Evolutionary conservation across 2,329 filamentous ascomycete species (phyloP).

Genomic region (Cladosporium sp.): DNA sequence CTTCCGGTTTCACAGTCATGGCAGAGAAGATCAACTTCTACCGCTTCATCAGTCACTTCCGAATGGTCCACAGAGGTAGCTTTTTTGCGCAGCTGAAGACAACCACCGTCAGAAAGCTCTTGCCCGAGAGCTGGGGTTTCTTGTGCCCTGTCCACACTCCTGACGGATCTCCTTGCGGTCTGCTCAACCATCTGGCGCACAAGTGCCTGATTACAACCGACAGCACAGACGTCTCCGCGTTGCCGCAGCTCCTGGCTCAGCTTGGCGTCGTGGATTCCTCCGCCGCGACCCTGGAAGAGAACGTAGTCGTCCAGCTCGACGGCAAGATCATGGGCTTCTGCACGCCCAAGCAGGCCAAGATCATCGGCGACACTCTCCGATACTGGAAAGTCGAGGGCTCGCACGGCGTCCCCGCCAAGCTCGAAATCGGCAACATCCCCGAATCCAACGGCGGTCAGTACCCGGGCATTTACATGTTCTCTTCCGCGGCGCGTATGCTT

Average conservation of each 20-base stretch:
- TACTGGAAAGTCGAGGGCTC: slow-evolving; percentile 93
- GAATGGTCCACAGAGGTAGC: slow-evolving; percentile 97
- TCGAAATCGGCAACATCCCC: slow-evolving; percentile 90
- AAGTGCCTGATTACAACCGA: slow-evolving; percentile 86
- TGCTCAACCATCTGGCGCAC: slow-evolving; percentile 91
- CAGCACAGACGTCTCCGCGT: slow-evolving; percentile 63
- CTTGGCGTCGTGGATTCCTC: slow-evolving; percentile 72
- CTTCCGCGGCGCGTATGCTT: slow-evolving; percentile 77
- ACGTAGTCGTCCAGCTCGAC: slow-evolving; percentile 83
- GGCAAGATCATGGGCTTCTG: slow-evolving; percentile 88
- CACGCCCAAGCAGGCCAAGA: slow-evolving; percentile 71
- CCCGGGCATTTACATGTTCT: slow-evolving; percentile 90
- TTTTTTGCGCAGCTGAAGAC: slow-evolving; percentile 98
- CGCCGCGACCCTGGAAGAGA: slow-evolving; percentile 73
- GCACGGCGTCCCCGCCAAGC: slow-evolving; percentile 69
- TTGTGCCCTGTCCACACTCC: slow-evolving; percentile 96
- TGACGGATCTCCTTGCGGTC: slow-evolving; percentile 88
- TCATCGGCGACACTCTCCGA: slow-evolving; percentile 78
- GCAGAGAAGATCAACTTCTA: slow-evolving; percentile 99
- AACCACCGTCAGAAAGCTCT: slow-evolving; percentile 87
- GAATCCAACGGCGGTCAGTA: slow-evolving; percentile 88
- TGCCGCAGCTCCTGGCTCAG: slow-evolving; percentile 68
- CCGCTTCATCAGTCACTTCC: slow-evolving; percentile 97
- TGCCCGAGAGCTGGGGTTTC: slow-evolving; percentile 97
- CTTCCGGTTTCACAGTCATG: slow-evolving; percentile 90